phyloP scores from a whole-genome alignment of 352 stramenopile genomes.

The Phytophthora cajani region DNA sequence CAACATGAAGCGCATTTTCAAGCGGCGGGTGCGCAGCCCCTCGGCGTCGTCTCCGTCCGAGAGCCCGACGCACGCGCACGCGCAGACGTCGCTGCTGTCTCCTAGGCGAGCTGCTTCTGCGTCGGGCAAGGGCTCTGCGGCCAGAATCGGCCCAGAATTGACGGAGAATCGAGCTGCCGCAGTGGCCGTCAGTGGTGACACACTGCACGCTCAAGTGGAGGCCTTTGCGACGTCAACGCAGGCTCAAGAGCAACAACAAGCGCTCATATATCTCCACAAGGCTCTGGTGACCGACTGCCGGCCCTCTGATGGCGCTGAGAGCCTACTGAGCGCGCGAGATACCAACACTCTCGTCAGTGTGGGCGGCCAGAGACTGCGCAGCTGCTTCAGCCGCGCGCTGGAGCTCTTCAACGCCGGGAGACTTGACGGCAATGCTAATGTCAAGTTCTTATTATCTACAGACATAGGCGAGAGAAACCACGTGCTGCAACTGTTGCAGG shows the following conservation, averaged over 20 bases:
- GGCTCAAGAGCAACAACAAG: constrained; percentile 3
- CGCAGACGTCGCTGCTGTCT: neutral
- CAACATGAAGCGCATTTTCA: constrained; percentile 67
- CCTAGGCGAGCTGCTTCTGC: constrained; percentile 25
- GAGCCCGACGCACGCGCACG: neutral
- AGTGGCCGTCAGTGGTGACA: neutral
- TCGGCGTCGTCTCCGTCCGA: constrained; percentile 19
- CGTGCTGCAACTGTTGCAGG: constrained; percentile 29
- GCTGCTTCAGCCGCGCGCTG: constrained; percentile 38
- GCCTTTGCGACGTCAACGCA: constrained; percentile 20
- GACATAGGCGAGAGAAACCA: constrained; percentile 8
- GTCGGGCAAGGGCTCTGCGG: constrained; percentile 4
- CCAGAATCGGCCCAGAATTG: constrained; percentile 2
- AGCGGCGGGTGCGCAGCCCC: constrained; percentile 31
- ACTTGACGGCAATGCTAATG: constrained; percentile 33
- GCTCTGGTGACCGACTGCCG: neutral
- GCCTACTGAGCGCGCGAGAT: constrained; percentile 18
- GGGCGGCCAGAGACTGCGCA: constrained; percentile 44
- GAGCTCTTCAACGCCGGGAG: constrained; percentile 43
- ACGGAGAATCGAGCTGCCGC: constrained; percentile 10
- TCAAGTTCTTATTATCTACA: constrained; percentile 13
- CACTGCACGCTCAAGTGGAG: constrained; percentile 23
- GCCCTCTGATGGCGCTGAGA: neutral
- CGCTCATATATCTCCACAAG: constrained; percentile 10
- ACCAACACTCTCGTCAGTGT: constrained; percentile 36